phyloP scores from a whole-genome alignment of 345 rosid genomes.

The Sisymbrium altissimum region DNA sequence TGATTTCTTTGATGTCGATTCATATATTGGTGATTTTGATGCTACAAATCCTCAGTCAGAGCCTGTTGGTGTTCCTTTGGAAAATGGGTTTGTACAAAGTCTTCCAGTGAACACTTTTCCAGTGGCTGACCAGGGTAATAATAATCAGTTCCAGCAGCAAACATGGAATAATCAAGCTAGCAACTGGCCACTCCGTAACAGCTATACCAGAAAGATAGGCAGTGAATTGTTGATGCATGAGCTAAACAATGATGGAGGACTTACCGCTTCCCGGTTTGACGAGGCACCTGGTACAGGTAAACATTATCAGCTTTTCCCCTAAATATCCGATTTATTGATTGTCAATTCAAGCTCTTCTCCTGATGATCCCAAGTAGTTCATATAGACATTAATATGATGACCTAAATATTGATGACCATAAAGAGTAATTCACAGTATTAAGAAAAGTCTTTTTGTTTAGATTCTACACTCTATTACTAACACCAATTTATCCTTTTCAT shows the following conservation, averaged over 20 bases:
- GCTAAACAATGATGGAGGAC: constrained; percentile 21
- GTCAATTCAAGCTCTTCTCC: background rate
- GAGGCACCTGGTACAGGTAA: constrained; percentile 18
- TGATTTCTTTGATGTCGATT: constrained; percentile 35
- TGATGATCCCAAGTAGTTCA: background rate
- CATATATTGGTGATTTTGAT: constrained; percentile 14
- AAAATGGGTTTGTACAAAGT: constrained; percentile 29
- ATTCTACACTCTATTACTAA: background rate
- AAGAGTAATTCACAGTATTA: background rate
- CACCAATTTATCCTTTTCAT: background rate
- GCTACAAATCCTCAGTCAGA: constrained; percentile 4
- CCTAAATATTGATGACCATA: too few relatives aligned
- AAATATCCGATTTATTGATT: too few relatives aligned
- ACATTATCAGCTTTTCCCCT: background rate
- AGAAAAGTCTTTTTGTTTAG: background rate
- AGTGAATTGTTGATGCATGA: constrained; percentile 45
- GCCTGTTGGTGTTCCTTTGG: background rate
- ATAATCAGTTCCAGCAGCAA: constrained; percentile 35
- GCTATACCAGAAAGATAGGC: constrained; percentile 25
- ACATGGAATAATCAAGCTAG: constrained; percentile 24
- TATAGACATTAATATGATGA: background rate
- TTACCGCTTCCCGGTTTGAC: background rate
- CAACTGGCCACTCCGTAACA: constrained; percentile 34
- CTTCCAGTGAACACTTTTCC: constrained; percentile 10
- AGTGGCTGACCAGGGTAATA: constrained; percentile 7